These are phyloP conservation scores for Aspergillus ochraceoroseus DNA, from an alignment of 2,329 filamentous ascomycete species.

Conservation along the genomic window DNA sequence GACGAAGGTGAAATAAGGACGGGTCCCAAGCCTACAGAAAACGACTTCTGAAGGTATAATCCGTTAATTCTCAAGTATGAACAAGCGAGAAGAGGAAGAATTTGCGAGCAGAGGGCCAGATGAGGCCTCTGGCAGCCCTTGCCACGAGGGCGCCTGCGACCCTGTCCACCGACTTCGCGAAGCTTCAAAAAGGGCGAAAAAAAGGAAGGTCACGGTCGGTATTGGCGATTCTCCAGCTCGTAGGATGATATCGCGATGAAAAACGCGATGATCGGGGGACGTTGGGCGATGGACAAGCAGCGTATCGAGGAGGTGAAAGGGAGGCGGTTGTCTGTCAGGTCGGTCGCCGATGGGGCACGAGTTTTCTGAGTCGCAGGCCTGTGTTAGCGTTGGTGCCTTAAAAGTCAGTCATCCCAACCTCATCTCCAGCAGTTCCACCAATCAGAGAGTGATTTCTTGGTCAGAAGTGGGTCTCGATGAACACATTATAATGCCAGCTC, in stretches of 20 bases:
- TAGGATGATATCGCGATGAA: constrained; percentile 40
- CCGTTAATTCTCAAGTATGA: constrained; percentile 12
- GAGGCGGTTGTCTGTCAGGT: constrained; percentile 41
- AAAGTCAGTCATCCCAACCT: constrained; percentile 15
- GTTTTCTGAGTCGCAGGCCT: constrained; percentile 36
- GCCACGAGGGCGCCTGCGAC: constrained; percentile 46
- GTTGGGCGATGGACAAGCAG: constrained; percentile 31
- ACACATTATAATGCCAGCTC: constrained; percentile 19
- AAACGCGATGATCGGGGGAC: constrained; percentile 39
- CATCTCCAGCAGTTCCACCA: constrained; percentile 5
- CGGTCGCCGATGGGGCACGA: constrained; percentile 37
- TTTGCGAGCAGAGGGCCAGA: constrained; percentile 38
- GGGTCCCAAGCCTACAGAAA: constrained; percentile 15
- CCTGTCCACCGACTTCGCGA: constrained; percentile 37
- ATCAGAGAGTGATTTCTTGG: background rate
- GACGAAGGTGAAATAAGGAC: constrained; percentile 13
- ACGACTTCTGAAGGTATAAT: constrained; percentile 6
- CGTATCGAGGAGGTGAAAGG: constrained; percentile 40
- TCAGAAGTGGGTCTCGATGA: background rate
- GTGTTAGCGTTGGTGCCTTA: constrained; percentile 25
- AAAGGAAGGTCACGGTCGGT: constrained; percentile 26
- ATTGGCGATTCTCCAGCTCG: constrained; percentile 25
- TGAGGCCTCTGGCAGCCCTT: constrained; percentile 47
- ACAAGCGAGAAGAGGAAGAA: constrained; percentile 32
- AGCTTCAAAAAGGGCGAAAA: constrained; percentile 29